A percentile compares a stretch with the other conserved stretches of the same genome.
These are phyloP conservation scores for Sugiyamaella mastotermitis DNA, from an alignment of 805 yeast species.

Conservation along the genomic window DNA sequence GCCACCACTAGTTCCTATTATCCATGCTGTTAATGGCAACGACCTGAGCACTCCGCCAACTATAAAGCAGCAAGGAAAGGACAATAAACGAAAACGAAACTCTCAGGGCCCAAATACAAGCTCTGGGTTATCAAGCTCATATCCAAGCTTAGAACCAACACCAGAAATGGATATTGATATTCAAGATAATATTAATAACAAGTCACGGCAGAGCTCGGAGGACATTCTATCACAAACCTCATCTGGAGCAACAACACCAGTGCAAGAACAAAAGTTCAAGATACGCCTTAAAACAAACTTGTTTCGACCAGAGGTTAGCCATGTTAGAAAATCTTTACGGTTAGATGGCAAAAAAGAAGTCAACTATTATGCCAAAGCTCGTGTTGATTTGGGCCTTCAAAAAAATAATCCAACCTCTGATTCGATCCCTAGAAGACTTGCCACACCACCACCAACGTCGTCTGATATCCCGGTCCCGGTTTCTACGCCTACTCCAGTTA, in stretches of 20 bases:
- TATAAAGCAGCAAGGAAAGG: too few species aligned
- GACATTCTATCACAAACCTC: too few species aligned
- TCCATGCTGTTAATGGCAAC: constrained; percentile 62
- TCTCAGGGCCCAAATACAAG: too few species aligned
- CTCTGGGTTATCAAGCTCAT: too few species aligned
- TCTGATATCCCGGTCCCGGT: too few species aligned
- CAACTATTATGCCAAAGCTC: constrained; percentile 17
- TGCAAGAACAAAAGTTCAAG: constrained; percentile 18
- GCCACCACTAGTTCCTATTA: constrained; percentile 41
- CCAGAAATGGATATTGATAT: too few species aligned
- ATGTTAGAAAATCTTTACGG: constrained; percentile 12
- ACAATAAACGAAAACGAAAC: too few species aligned
- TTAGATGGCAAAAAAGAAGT: constrained; percentile 5
- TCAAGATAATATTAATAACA: too few species aligned
- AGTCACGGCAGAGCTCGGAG: too few species aligned
- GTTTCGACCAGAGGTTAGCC: constrained; percentile 17
- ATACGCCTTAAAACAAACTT: constrained; percentile 20
- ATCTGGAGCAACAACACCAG: background rate
- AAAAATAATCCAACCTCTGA: background rate
- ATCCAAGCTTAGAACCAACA: too few species aligned
- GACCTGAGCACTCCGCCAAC: too few species aligned
- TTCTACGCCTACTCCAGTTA: constrained; percentile 9
- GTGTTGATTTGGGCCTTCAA: constrained; percentile 13
- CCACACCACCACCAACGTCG: constrained; percentile 16
- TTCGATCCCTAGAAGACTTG: background rate